Evolutionary conservation across 768 basidiomycete genomes (phyloP).

Genomic region (Ephemerocybe angulata): DNA sequence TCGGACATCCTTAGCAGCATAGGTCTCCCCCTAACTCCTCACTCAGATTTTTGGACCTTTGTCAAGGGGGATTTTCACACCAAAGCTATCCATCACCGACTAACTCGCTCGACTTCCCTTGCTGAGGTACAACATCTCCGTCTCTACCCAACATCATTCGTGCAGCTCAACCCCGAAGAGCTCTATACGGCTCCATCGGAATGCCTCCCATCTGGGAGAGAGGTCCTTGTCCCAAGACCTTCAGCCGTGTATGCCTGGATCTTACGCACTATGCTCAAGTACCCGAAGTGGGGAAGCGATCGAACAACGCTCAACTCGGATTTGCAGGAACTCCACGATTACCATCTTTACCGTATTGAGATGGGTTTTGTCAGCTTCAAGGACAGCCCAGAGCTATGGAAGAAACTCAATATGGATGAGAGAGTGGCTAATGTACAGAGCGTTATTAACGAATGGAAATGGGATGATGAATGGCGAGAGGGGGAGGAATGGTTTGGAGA

Average conservation of each 20-base stretch:
- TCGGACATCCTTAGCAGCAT: conserved; percentile 20
- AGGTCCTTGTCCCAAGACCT: conserved; percentile 24
- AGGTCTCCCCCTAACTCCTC: conserved; percentile 21
- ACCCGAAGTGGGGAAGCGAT: conserved; percentile 19
- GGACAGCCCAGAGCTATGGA: conserved; percentile 26
- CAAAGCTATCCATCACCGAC: conserved; percentile 19
- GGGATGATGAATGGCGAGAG: conserved; percentile 18
- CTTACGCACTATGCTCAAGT: conserved; percentile 28
- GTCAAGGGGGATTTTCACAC: conserved; percentile 21
- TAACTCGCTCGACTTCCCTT: conserved; percentile 16
- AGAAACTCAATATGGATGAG: conserved; percentile 16
- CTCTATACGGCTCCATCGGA: conserved; percentile 13
- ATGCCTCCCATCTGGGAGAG: conserved; percentile 13
- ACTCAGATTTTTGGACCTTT: conserved; percentile 14
- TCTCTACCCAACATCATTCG: conserved; percentile 23
- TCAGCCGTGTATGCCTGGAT: conserved; percentile 32
- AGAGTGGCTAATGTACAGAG: conserved; percentile 18
- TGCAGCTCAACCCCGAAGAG: conserved; percentile 21
- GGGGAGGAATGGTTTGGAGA: conserved; percentile 33
- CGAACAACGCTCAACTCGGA: conserved; percentile 24
- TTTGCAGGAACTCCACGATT: conserved; percentile 33
- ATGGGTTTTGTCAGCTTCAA: conserved; percentile 26
- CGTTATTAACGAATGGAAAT: conserved; percentile 13
- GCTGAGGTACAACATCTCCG: conserved; percentile 15
- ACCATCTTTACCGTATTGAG: conserved; percentile 25